Evolutionary conservation across 225 moss, liverwort and hornwort genomes (phyloP).

Genomic region (Sphagnum contortum): DNA sequence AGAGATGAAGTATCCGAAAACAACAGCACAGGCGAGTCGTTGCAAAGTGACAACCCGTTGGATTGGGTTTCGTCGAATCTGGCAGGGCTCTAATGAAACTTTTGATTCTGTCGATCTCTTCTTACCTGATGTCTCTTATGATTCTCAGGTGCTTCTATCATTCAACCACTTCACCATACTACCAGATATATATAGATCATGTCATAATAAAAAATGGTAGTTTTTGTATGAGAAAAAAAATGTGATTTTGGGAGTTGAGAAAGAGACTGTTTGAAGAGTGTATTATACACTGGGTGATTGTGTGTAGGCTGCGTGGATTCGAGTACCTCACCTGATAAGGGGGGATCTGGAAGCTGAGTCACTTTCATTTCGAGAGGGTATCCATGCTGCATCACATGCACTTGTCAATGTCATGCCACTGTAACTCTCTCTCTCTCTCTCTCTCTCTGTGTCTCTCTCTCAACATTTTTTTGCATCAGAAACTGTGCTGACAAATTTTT

Average conservation of each 20-base stretch:
- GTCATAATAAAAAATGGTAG: too few species aligned
- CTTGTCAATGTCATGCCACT: conserved; percentile 86
- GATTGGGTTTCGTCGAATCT: conserved; percentile 79
- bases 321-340: conserved; percentile 63
- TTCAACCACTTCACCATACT: not conserved
- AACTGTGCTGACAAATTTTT: too few species aligned
- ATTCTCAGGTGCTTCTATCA: conserved; percentile 51
- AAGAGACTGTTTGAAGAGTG: too few species aligned
- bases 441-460: not conserved
- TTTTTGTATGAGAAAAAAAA: too few species aligned
- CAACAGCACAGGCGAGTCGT: conserved; percentile 74
- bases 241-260: too few species aligned
- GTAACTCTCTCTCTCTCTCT: conserved; percentile 18
- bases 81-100: conserved; percentile 61
- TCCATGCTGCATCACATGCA: conserved; percentile 93
- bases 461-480: too few species aligned
- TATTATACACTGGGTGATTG: too few species aligned
- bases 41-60: conserved; percentile 79
- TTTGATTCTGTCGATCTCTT: conserved; percentile 76
- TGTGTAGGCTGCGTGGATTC: conserved; percentile 81
- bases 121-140: conserved; percentile 78
- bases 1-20: conserved; percentile 49
- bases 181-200: not conserved
- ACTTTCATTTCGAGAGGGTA: conserved; percentile 65
- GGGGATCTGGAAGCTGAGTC: conserved; percentile 49